Conservation (phyloP, 441 rosid species). For the Adansonia grandidieri region DNA sequence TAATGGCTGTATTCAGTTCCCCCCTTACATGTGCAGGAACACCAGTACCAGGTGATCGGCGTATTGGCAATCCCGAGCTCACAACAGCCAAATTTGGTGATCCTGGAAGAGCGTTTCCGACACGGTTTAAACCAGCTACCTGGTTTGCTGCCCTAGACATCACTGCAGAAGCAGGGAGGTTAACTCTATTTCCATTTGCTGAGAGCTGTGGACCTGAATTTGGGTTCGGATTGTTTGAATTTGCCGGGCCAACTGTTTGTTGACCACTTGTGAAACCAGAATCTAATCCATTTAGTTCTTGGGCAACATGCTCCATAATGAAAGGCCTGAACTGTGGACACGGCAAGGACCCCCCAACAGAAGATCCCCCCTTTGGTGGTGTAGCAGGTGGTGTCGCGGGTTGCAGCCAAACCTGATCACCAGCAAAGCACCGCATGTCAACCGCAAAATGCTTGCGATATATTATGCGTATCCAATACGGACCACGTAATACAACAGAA, state of each 20-base stretch:
- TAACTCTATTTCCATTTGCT: conserved; percentile 80
- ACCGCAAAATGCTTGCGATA: conserved; percentile 96
- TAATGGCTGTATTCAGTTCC: conserved; percentile 93
- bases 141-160: conserved; percentile 65
- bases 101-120: conserved; percentile 64
- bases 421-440: conserved; percentile 99
- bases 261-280: conserved; percentile 74
- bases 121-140: conserved; percentile 72
- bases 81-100: conserved; percentile 63
- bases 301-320: conserved; percentile 99
- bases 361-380: conserved; percentile 95
- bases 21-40: conserved; percentile 96
- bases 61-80: conserved; percentile 68
- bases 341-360: conserved; percentile 94
- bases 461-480: conserved; percentile 95
- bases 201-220: conserved; percentile 58
- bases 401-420: conserved; percentile 99
- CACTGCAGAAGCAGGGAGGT: conserved; percentile 59
- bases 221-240: conserved; percentile 46
- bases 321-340: conserved; percentile 99
- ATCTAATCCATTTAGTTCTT: conserved; percentile 92
- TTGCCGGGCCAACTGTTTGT: conserved; percentile 60
- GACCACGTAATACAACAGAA: conserved; percentile 97
- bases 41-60: conserved; percentile 75
- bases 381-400: conserved; percentile 99